phyloP scores from a whole-genome alignment of 345 rosid genomes.

The Gossypium longicalyx region DNA sequence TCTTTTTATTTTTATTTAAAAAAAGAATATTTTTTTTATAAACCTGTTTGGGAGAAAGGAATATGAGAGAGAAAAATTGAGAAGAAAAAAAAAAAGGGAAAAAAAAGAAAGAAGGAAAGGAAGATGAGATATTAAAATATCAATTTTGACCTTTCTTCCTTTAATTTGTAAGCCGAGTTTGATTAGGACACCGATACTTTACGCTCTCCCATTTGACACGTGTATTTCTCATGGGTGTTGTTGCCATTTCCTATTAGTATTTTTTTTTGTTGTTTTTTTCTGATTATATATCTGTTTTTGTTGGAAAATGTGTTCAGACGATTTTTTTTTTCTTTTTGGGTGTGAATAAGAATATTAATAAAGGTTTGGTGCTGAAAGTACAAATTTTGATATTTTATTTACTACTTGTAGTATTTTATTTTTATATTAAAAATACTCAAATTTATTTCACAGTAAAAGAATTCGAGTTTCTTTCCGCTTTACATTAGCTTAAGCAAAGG shows the following conservation, averaged over 20 bases:
- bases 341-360: neutral
- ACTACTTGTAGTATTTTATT: too few species aligned
- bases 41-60: constrained; percentile 18
- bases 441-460: too few species aligned
- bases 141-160: constrained; percentile 7
- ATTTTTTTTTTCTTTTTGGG: neutral
- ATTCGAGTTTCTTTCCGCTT: too few species aligned
- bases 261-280: constrained; percentile 4
- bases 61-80: neutral
- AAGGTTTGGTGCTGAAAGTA: neutral
- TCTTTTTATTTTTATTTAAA: neutral
- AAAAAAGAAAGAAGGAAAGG: neutral
- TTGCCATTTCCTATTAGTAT: neutral
- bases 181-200: neutral
- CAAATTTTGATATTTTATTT: neutral
- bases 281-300: neutral
- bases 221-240: neutral
- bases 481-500: too few species aligned
- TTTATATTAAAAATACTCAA: too few species aligned
- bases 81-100: neutral
- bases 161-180: neutral
- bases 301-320: neutral
- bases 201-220: neutral
- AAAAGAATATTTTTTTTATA: neutral
- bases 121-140: neutral